Evolutionary conservation across 441 rosid species (phyloP).

Genomic region (Daphne laureola): DNA sequence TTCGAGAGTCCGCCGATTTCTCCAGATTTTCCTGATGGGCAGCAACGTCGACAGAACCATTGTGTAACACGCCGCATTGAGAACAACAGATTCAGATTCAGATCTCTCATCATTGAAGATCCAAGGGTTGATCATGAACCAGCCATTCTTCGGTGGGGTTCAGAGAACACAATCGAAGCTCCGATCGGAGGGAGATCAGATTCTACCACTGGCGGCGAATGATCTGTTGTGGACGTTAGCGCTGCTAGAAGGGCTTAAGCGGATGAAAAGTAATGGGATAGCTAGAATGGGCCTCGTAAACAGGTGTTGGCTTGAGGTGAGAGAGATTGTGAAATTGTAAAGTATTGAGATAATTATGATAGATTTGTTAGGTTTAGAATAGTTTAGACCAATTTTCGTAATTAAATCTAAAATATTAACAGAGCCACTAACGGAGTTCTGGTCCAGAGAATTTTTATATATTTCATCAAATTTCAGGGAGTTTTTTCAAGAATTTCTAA

Average conservation of each 20-base stretch:
- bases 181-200: slow-evolving; percentile 34
- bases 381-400: no score
- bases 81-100: slow-evolving; percentile 26
- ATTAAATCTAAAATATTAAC: no score
- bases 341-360: no score
- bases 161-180: slow-evolving; percentile 52
- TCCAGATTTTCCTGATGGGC: slow-evolving; percentile 62
- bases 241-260: slow-evolving; percentile 45
- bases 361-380: no score
- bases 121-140: slow-evolving; percentile 57
- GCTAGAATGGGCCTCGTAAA: no score
- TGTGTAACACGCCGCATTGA: slow-evolving; percentile 51
- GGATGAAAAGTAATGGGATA: no score
- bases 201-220: slow-evolving; percentile 40
- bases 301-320: no score
- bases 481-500: no score
- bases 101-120: slow-evolving; percentile 48
- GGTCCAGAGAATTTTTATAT: no score
- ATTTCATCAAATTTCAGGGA: no score
- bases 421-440: no score
- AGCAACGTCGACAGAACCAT: slow-evolving; percentile 72
- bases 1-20: slow-evolving; percentile 47
- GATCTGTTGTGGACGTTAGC: slow-evolving; percentile 70
- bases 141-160: slow-evolving; percentile 65
- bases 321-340: no score